Percentiles rank a stretch among this genome's conserved stretches.
These are phyloP conservation scores for Acer negundo DNA, from an alignment of 345 rosid species.

Conservation along the genomic window DNA sequence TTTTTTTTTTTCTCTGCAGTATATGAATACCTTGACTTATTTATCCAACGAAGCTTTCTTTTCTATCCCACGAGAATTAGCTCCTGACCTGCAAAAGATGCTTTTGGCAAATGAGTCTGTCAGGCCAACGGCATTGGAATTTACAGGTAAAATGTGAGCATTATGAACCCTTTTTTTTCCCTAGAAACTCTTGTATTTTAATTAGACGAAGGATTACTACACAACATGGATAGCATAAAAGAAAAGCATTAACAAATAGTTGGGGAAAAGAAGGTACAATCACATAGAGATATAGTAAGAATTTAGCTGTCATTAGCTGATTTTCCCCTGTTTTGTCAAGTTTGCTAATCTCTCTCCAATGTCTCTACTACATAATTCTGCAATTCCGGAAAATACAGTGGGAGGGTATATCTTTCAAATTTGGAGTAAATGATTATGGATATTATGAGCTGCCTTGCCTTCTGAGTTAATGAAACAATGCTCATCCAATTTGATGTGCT, in stretches of 20 bases:
- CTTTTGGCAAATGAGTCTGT: conserved; percentile 77
- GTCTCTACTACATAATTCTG: neutral
- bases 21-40: conserved; percentile 82
- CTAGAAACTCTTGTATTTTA: neutral
- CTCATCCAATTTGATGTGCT: neutral
- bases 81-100: conserved; percentile 91
- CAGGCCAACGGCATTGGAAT: conserved; percentile 90
- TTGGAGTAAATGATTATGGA: neutral
- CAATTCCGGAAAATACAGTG: neutral
- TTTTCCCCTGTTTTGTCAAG: neutral
- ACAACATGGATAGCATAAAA: neutral
- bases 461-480: neutral
- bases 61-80: conserved; percentile 76
- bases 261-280: neutral
- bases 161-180: conserved; percentile 11
- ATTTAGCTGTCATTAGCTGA: neutral
- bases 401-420: neutral
- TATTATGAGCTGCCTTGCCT: neutral
- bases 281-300: neutral
- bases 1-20: conserved; percentile 57
- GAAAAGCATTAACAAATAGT: neutral
- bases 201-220: neutral
- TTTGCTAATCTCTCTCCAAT: conserved; percentile 8
- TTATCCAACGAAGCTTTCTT: conserved; percentile 88
- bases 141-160: conserved; percentile 61